A percentile compares a stretch with the other conserved stretches of the same genome.
phyloP scores from a whole-genome alignment of 2,329 filamentous ascomycete genomes.

The Claviceps africana region DNA sequence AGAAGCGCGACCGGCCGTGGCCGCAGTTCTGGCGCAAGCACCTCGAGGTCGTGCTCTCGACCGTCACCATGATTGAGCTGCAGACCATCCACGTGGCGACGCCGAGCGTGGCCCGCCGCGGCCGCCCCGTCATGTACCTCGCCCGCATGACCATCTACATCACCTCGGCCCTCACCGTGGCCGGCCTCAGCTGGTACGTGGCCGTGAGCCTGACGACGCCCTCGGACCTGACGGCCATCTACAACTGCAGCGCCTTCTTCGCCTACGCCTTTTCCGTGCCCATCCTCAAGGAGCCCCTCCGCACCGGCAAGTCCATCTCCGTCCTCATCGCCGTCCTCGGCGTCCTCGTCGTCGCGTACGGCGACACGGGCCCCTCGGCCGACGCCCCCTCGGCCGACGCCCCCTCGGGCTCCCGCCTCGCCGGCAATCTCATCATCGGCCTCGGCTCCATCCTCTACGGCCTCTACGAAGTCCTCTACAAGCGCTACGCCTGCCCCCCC shows the following conservation, averaged over 20 bases:
- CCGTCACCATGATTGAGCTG: slow-evolving; percentile 70
- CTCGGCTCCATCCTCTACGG: slow-evolving; percentile 85
- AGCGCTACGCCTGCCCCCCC: slow-evolving; percentile 81
- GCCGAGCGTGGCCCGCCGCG: slow-evolving; percentile 19
- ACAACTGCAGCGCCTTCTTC: slow-evolving; percentile 98
- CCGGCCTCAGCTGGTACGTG: slow-evolving; percentile 88
- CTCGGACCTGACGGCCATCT: slow-evolving; percentile 90
- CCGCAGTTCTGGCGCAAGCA: slow-evolving; percentile 65
- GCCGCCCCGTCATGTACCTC: slow-evolving; percentile 51
- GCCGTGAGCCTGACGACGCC: slow-evolving; percentile 88
- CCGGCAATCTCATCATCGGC: slow-evolving; percentile 88
- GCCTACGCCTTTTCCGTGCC: slow-evolving; percentile 95
- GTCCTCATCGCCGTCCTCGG: slow-evolving; percentile 78
- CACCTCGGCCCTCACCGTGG: slow-evolving; percentile 74
- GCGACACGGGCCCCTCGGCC: slow-evolving; percentile 46
- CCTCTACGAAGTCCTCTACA: slow-evolving; percentile 95
- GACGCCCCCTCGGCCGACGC: slow-evolving; percentile 15
- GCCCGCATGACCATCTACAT: slow-evolving; percentile 65
- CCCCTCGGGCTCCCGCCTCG: slow-evolving; percentile 47
- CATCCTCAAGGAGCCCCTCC: slow-evolving; percentile 69
- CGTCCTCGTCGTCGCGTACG: slow-evolving; percentile 91
- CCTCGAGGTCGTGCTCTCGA: slow-evolving; percentile 34
- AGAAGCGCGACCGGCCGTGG: slow-evolving; percentile 70
- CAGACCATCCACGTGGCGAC: slow-evolving; percentile 52
- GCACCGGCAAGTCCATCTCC: slow-evolving; percentile 71